Evolutionary conservation across 2,329 filamentous ascomycete species (phyloP), one percentile per base, ranked within the genome.

Genomic region (Pestalotiopsis sp.): DNA sequence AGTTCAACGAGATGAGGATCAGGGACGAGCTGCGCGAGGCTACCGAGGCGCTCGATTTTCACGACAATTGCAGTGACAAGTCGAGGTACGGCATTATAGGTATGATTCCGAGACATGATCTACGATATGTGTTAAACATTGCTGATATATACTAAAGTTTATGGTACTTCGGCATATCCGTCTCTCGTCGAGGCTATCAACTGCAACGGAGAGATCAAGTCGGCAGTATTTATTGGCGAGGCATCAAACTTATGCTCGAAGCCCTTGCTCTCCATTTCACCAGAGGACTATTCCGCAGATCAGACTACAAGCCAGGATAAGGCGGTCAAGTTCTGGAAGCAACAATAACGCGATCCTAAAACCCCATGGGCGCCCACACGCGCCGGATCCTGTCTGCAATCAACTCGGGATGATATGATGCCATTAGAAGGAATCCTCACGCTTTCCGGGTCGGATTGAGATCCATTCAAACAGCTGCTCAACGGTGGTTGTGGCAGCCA

Each of bases 1-100:
- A n/a, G 2, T 27, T 25, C 39, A 64, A 20, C 12, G 27, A 52
- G 13, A 12, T 64, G 11, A 49, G 62, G 36, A 64, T 64, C 11
- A 7, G 62, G 23, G 62, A 64, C 23, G 62, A 64, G 36, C n/a
- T 64, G 62, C 23, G 62, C n/a, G 62, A 64, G 36, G 62, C 62
- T 5, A 64, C 62, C 11, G 62, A 64, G 36, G 62, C 62, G 4
- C 45, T 64, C 20, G 23, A 23, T 14, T 49, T 64, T 27, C 62
- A 64, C n/a, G 62, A 64, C 12, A 23, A 52, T 2, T 64, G 62
- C 5, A 64, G 39, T 13, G 45, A 64, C 20, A 49, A 64, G 23
- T 64, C 62, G 20, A n/a, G 39, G 27, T 64, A 64, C 12, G 62
- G 62, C 5, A 49, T 64, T 11, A 64, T 64, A 23, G 62, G 62